Base-by-base conservation (phyloP, 495 filamentous ascomycete species). In the Hypoxylon lienhwacheense region DNA sequence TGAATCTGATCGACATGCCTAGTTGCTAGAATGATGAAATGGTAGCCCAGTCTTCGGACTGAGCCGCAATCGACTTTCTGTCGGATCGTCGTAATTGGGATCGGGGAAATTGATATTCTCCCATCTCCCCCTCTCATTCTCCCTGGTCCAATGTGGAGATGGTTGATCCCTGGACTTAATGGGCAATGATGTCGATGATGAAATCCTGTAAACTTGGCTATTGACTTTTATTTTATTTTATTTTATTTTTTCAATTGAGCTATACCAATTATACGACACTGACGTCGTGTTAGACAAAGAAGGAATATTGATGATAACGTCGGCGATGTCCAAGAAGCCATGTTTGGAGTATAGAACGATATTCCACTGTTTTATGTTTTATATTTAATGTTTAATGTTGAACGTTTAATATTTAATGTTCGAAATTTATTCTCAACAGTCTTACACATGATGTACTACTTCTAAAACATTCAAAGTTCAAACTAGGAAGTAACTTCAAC, bases 51-150 rank as follows among this genome's bases (percentile, higher is more conserved):
- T 52, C 31, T 52, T 54, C 61, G 64, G 64, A 64, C 60, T 55
- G 61, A 66, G 64, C 64, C 64, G 64, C 64, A 66, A 66, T 66
- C 56, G 64, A 61, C 47, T 64, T 66, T 63, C 53, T 63, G 50
- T 54, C 58, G 58, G 40, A 48, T 61, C 47, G 45, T 59, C 60
- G 56, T 47, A 61, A 64, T 61, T 64, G 52, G 55, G 53, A 66
- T 66, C 53, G 64, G 64, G 49, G 61, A 64, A 64, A 59, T 58
- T 55, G 51, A 44, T 55, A 53, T 57, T 64, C 64, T 61, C 61
- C 63, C 61, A 64, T 66, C 42, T 15, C 37, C 39, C 35, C 45
- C 12, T n/a, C 32, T 41, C 50, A 33, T n/a, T 39, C 34, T 21
- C 31, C 58, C 52, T 55, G 37, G 53, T 59, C 22, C n/a, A 7